These are phyloP conservation scores for Bipolaris gigantea DNA, from an alignment of 2,329 filamentous ascomycete species.

Conservation along the genomic window DNA sequence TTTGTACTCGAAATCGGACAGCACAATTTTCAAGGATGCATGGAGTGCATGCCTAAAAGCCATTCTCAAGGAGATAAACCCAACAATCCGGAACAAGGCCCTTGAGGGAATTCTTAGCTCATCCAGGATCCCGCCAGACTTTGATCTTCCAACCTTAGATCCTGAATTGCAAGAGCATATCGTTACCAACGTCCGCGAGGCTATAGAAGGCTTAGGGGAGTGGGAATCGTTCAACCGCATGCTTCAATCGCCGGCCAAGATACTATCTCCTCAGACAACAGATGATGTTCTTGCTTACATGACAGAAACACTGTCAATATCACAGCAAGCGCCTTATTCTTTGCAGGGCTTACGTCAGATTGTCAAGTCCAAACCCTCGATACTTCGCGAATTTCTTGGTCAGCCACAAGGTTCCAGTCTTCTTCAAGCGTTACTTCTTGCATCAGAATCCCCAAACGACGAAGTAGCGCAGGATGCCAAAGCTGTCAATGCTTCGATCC, in stretches of 20 bases:
- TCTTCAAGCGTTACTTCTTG: conserved; percentile 55
- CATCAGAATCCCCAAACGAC: conserved; percentile 58
- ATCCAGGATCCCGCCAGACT: conserved; percentile 39
- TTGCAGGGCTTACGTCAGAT: conserved; percentile 53
- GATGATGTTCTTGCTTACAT: conserved; percentile 45
- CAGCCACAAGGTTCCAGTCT: conserved; percentile 53
- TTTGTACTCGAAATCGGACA: conserved; percentile 54
- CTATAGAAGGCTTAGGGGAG: conserved; percentile 37
- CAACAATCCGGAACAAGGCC: conserved; percentile 30
- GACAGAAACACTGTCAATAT: conserved; percentile 44
- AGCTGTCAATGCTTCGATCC: conserved; percentile 43
- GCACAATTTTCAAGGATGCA: conserved; percentile 32
- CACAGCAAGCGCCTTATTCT: conserved; percentile 37
- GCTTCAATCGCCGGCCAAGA: conserved; percentile 37
- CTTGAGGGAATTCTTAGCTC: conserved; percentile 42
- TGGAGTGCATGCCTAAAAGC: conserved; percentile 40
- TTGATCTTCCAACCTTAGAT: conserved; percentile 42
- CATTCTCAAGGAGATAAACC: conserved; percentile 32
- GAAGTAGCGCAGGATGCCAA: conserved; percentile 52
- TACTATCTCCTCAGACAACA: conserved; percentile 41
- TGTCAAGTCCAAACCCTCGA: conserved; percentile 44
- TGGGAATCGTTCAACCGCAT: conserved; percentile 45
- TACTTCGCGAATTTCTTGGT: conserved; percentile 49
- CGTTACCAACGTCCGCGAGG: conserved; percentile 29
- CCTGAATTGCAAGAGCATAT: conserved; percentile 44